Percentiles rank a stretch among this genome's conserved stretches.
phyloP scores from a whole-genome alignment of 208 protist genomes.

The Trypanosoma avium region DNA sequence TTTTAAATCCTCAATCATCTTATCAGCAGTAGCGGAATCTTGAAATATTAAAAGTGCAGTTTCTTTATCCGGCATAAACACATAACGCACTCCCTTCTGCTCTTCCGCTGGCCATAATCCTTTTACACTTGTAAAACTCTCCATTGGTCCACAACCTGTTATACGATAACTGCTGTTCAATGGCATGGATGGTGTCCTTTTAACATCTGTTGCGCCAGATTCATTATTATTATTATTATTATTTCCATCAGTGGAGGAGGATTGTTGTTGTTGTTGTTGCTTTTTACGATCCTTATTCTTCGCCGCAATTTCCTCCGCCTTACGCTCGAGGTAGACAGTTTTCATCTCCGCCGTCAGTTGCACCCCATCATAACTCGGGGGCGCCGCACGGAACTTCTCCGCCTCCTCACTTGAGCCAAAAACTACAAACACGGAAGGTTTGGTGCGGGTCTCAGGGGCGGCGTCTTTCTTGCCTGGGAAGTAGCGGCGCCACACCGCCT shows the following conservation, averaged over 20 bases:
- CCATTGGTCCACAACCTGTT: constrained; percentile 61
- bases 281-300: constrained; percentile 50
- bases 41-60: constrained; percentile 82
- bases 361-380: constrained; percentile 62
- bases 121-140: constrained; percentile 76
- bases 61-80: constrained; percentile 72
- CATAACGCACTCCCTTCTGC: constrained; percentile 83
- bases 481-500: constrained; percentile 86
- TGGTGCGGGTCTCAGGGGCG: constrained; percentile 51
- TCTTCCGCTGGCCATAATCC: constrained; percentile 82
- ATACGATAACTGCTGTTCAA: constrained; percentile 77
- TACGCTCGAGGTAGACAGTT: constrained; percentile 68
- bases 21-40: constrained; percentile 66
- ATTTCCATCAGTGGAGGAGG: too few relatives aligned
- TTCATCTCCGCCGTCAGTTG: constrained; percentile 82
- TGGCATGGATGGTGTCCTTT: constrained; percentile 74
- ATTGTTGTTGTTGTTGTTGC: constrained; percentile 15
- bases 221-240: too few relatives aligned
- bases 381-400: constrained; percentile 57
- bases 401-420: constrained; percentile 67
- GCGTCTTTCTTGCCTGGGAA: constrained; percentile 69
- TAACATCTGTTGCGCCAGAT: too few relatives aligned
- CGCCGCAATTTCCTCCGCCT: constrained; percentile 66
- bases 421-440: constrained; percentile 87
- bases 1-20: constrained; percentile 76